Evolutionary conservation across 768 basidiomycete species (phyloP).

Genomic region (Agaricus bisporus): DNA sequence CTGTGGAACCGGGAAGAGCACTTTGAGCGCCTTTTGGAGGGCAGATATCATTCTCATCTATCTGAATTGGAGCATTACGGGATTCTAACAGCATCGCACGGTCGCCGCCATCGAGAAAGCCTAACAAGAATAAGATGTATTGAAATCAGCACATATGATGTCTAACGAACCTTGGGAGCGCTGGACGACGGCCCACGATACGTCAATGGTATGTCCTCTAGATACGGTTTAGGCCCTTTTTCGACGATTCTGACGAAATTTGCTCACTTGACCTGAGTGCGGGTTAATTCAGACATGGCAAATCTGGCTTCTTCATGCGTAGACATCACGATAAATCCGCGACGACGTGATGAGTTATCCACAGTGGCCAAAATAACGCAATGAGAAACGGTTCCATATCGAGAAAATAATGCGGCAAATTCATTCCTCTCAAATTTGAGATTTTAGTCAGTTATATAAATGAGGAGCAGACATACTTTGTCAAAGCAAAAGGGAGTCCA

Average conservation of each 20-base stretch:
- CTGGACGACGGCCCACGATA: conserved; percentile 86
- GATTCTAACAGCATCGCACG: conserved; percentile 57
- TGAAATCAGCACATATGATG: not conserved
- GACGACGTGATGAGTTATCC: conserved; percentile 76
- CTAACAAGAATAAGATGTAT: conserved; percentile 26
- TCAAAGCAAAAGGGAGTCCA: conserved; percentile 75
- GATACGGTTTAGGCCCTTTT: not conserved
- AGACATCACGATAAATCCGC: conserved; percentile 81
- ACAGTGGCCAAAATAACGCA: conserved; percentile 80
- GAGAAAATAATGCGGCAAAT: conserved; percentile 55
- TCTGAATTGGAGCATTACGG: conserved; percentile 28
- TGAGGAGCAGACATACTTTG: conserved; percentile 43
- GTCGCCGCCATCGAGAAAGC: conserved; percentile 79
- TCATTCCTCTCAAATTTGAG: conserved; percentile 30
- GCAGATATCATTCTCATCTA: conserved; percentile 13
- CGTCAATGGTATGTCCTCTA: conserved; percentile 74
- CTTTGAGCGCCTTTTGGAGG: conserved; percentile 19
- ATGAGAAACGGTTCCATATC: conserved; percentile 63
- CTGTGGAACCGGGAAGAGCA: conserved; percentile 24
- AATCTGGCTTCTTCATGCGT: conserved; percentile 61
- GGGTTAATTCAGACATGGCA: conserved; percentile 62
- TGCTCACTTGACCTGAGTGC: conserved; percentile 62
- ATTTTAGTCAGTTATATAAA: not conserved
- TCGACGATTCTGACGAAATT: not conserved
- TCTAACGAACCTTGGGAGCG: conserved; percentile 62